Evolutionary conservation across 2,329 filamentous ascomycete species (phyloP).

Genomic region (Calcarisporium arbuscula): DNA sequence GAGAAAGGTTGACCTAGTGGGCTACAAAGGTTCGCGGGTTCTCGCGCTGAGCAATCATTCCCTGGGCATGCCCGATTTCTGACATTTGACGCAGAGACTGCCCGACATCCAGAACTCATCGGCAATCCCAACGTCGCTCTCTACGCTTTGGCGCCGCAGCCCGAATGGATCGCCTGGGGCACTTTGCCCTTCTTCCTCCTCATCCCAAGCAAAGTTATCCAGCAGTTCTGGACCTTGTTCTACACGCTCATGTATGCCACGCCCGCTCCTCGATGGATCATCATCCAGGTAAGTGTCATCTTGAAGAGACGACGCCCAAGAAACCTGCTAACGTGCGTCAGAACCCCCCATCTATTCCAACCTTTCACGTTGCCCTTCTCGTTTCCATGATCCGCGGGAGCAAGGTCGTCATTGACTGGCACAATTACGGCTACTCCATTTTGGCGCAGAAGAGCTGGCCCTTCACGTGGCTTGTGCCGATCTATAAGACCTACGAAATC

Average conservation of each 20-base stretch:
- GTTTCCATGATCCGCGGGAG: constrained; percentile 73
- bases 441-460: constrained; percentile 59
- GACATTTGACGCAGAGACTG: constrained; percentile 54
- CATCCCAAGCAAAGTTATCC: constrained; percentile 78
- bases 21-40: constrained; percentile 62
- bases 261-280: constrained; percentile 72
- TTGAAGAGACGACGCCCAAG: background rate
- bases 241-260: constrained; percentile 66
- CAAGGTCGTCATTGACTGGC: constrained; percentile 88
- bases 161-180: constrained; percentile 59
- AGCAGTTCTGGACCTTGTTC: constrained; percentile 70
- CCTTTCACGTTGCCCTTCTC: constrained; percentile 67
- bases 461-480: constrained; percentile 65
- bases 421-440: constrained; percentile 97
- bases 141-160: constrained; percentile 62
- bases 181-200: constrained; percentile 70
- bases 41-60: constrained; percentile 1
- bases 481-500: constrained; percentile 74
- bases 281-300: constrained; percentile 58
- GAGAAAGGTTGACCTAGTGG: constrained; percentile 75
- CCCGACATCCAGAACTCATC: constrained; percentile 70
- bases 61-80: background rate
- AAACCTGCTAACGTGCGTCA: constrained; percentile 29
- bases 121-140: constrained; percentile 64
- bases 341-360: constrained; percentile 94